Evolutionary conservation across 1,284 basidiomycete species (phyloP), one percentile per base, ranked within the genome.

Genomic region (Golubevia sp.): DNA sequence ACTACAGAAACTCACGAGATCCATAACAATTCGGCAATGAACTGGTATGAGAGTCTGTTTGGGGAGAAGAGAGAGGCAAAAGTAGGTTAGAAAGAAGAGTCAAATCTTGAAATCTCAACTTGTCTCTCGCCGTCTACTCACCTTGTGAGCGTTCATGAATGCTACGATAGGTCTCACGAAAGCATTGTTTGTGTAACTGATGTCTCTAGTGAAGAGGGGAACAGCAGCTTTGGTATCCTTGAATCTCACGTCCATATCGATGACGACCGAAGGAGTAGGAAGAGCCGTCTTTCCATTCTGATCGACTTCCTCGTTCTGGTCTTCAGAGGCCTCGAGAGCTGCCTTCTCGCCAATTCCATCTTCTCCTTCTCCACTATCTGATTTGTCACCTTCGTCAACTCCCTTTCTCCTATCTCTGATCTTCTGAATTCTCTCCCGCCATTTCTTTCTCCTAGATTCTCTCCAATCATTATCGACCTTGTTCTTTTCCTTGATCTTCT

Each of bases 141-240:
- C 64, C 56, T 72, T 70, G 67, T 83, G 77, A 52, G 80, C 79
- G 58, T 83, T 83, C 30, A 99, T 97, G 82, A 99, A 99, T 0
- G 94, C 95, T 3, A 99, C 97, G 68, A 99, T 98, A 2, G 97
- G 96, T 63, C 97, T 86, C 50, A 97, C 92, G 30, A 99, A 86
- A n/a, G 96, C 97, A 79, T 91, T 93, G 77, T 96, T 96, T 66
- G 92, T 91, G 79, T 97, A 93, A 59, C 92, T 93, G 62, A 99
- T 82, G 74, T 95, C 92, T 53, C 87, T 88, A 27, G 92, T 90
- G 56, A 82, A 82, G 27, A 83, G 70, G 0, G 96, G 97, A 18
- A 99, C 93, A 11, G 90, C 92, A 30, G 96, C 96, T 85, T 98
- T 98, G 84, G 99, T 85, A 85, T 99, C 97, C 59, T 95, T 88